Percentiles rank a stretch among this genome's conserved stretches.
Evolutionary conservation across 2,329 filamentous ascomycete genomes (phyloP).

Genomic region (Oidium heveae): DNA sequence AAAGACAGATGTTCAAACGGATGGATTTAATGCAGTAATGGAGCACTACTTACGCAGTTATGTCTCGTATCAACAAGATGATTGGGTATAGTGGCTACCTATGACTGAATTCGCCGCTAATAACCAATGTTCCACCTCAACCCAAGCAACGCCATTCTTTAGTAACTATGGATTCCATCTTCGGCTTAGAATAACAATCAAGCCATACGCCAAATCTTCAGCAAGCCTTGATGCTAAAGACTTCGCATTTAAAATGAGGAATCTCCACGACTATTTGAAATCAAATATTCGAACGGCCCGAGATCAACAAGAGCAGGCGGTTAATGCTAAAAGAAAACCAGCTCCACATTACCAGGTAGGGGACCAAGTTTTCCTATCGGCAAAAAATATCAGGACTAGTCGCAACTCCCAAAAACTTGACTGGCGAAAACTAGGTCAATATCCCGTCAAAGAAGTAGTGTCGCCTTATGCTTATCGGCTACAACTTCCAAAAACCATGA

Average conservation of each 20-base stretch:
- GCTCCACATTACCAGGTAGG: background rate
- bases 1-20: constrained; percentile 1
- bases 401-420: background rate
- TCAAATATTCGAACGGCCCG: background rate
- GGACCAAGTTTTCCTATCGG: background rate
- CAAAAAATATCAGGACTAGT: constrained; percentile 1
- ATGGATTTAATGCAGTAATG: constrained; percentile 1
- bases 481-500: background rate
- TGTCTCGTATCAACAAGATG: constrained; percentile 2
- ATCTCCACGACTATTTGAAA: background rate
- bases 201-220: background rate
- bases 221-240: background rate
- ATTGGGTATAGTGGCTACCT: constrained; percentile 1
- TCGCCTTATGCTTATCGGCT: background rate
- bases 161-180: background rate
- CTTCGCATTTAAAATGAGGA: background rate
- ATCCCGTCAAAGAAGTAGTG: background rate
- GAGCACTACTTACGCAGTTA: constrained; percentile 2
- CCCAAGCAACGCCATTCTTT: background rate
- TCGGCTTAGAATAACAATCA: background rate
- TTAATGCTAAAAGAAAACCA: background rate
- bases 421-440: background rate
- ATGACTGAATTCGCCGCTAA: constrained; percentile 3
- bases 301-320: background rate
- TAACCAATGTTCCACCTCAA: background rate